Base-by-base conservation (phyloP, 1,284 basidiomycete genomes). In the Naganishia liquefaciens region DNA sequence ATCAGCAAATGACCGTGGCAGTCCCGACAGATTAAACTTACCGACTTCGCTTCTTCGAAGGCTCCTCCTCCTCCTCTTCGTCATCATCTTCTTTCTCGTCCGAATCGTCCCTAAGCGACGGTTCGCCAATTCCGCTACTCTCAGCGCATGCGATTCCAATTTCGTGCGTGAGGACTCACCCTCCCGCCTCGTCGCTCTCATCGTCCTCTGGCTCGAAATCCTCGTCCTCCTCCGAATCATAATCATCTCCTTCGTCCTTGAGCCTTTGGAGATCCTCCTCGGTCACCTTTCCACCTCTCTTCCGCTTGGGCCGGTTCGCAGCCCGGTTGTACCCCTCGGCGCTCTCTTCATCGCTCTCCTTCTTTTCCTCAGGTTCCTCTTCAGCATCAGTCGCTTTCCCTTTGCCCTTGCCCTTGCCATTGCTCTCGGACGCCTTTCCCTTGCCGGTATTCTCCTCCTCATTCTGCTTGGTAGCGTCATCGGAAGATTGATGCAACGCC, bases 181-280 rank as follows among this genome's bases (percentile, higher is more conserved):
- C 43, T 13, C 42, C 62, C 5, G 53, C 55, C 30, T 69, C 68
- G 1, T 61, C 54, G 5, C 53, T 55, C 17, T 64, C 52, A 23
- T 60, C 62, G 25, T 64, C 51, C 40, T 27, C 64, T 3, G 63
- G 62, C 28, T 67, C 62, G 4, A 62, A 53, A 46, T 70, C 67
- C 23, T 68, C 68, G 10, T 61, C 61, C 21, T 73, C 72, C 62
- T 72, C 72, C 50, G 63, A 68, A 39, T 69, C 62, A 27, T 72
- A 52, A 23, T 65, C 64, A 30, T 55, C 55, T n/a, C 57, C 57
- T 54, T 54, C 64, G 19, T 65, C 64, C 19, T 55, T 25, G 46
- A 60, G 25, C 33, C n/a, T 49, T 9, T 40, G 47, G 21, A 60
- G 11, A 42, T 60, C 57, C 21, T 60, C 57, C 33, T 60, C 57